phyloP scores from a whole-genome alignment of 805 yeast species.

The Nematodospora valgi region DNA sequence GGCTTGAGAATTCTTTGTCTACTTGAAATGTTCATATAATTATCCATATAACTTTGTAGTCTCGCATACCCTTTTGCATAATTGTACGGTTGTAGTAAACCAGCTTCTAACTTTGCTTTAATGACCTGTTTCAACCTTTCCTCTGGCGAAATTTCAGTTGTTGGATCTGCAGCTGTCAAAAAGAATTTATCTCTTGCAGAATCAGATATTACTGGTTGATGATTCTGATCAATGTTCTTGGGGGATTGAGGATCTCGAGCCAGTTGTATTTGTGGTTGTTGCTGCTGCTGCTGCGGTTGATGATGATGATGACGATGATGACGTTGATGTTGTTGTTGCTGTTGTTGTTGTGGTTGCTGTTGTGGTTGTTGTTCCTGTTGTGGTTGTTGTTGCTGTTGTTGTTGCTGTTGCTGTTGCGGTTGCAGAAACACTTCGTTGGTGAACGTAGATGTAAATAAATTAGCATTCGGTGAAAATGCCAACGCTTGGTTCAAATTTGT shows the following conservation, averaged over 20 bases:
- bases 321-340: constrained; percentile 2
- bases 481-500: constrained; percentile 18
- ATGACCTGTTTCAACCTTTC: constrained; percentile 90
- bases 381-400: constrained; percentile 11
- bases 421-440: constrained; percentile 9
- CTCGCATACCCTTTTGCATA: constrained; percentile 93
- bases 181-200: constrained; percentile 91
- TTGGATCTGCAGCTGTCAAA: constrained; percentile 95
- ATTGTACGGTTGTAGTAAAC: constrained; percentile 85
- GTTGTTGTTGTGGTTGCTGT: constrained; percentile 5
- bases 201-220: constrained; percentile 50
- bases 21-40: constrained; percentile 80
- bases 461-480: constrained; percentile 28
- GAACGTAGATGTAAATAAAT: constrained; percentile 16
- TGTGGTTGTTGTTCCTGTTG: constrained; percentile 11
- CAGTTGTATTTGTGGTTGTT: not conserved
- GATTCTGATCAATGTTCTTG: constrained; percentile 3
- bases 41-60: constrained; percentile 86
- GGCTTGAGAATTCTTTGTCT: constrained; percentile 85
- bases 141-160: constrained; percentile 90
- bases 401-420: constrained; percentile 10
- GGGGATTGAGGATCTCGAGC: constrained; percentile 6
- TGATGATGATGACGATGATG: constrained; percentile 1
- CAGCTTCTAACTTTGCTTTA: constrained; percentile 92
- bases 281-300: constrained; percentile 18